Evolutionary conservation across 2,329 filamentous ascomycete species (phyloP), one percentile per base, ranked within the genome.

Genomic region (Fusarium chlamydosporum): DNA sequence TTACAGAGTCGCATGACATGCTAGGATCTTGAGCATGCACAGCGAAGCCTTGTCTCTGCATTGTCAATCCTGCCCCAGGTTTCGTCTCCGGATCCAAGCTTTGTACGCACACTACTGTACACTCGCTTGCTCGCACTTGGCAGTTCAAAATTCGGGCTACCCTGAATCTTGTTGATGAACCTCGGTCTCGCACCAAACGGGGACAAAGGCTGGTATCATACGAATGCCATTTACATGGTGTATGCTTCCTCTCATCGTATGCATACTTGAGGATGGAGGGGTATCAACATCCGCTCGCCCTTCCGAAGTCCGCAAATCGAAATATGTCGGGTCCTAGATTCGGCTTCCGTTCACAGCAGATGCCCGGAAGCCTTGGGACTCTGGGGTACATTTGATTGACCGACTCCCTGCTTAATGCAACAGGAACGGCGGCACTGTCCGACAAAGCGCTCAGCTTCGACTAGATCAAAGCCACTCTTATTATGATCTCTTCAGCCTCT

Each of bases 401-500:
- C 27, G 27, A 51, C 52, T 43, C 55, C 35, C 46, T 63, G 52
- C 65, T 58, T 60, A 40, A 37, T 42, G 23, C 37, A 27, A 61
- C 34, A 31, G 47, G n/a, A 51, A 40, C 47, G n/a, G 29, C 23
- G 23, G n/a, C 47, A 51, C 23, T 18, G 34, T 46, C 20, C 26
- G 40, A 45, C 29, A 45, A 63, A 61, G 37, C 37, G 31, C 47
- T 46, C 55, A 69, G 61, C 60, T 53, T 55, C 45, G 34, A 57
- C 56, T 48, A 42, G 51, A 38, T 58, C 60, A 58, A 50, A 73
- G 70, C 59, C 71, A 66, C 71, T 64, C 60, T 59, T 51, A 50
- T 58, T 51, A 50, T 58, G 31, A n/a, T 37, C 55, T 50, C 35
- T 47, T 65, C 62, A 68, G 71, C 76, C 76, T 77, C 74, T 77